Evolutionary conservation across 441 rosid genomes (phyloP), one percentile per base, ranked within the genome.

Genomic region (Populus hybrid): DNA sequence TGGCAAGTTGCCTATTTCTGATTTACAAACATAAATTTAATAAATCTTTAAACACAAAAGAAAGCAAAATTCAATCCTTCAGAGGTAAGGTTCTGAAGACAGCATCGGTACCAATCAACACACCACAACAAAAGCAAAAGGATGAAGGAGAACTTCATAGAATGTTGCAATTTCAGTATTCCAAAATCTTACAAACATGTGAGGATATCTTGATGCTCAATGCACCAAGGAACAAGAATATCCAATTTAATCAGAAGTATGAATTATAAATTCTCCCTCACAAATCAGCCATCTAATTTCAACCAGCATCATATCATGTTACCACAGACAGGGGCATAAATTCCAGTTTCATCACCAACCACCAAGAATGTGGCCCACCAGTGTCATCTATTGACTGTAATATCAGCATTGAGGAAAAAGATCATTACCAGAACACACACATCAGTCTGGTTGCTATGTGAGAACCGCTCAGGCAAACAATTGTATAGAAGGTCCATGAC

Each of bases 391-490:
- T 40, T 11, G 1, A 40, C 50, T 40, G 50, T 40, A 40, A 40
- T 40, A 40, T 40, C 50, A 40, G 4, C 16, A 11, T 11, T 40
- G 50, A 77, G 63, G 73, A 77, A 6, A 71, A 18, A 56, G 28
- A 33, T 74, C 75, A 81, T 73, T 90, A 95, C 99, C 95, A 93
- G 87, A 81, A 92, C 94, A 81, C 94, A 93, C 77, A 87, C 88
- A 67, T 92, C 88, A 0, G 95, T 87, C 78, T 88, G 87, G 87
- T 95, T 89, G 76, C 87, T 86, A 78, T 82, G 86, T 75, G 89
- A 91, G 86, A 91, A 92, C 73, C 95, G 76, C 68, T 90, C 95
- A 7, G 99, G 98, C 82, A 95, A 84, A 86, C 97, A 95, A 81
- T 93, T 95, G 75, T 92, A 87, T 16, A 93, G 83, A 82, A 88